These are phyloP conservation scores for Aspergillus ostianus DNA, from an alignment of 495 filamentous ascomycete genomes.

Conservation along the genomic window DNA sequence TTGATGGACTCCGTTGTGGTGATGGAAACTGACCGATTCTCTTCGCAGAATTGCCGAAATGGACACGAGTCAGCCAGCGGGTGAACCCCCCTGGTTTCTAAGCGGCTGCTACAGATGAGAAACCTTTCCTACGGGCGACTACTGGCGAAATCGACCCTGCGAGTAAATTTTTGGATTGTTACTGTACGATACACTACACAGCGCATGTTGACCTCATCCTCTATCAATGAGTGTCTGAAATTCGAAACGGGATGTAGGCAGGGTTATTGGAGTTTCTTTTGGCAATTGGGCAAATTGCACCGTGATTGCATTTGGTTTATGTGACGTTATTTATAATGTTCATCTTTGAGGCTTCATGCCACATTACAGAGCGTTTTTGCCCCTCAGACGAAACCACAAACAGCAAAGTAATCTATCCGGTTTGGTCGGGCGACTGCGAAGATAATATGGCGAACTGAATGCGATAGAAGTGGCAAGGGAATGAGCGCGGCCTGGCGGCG, in stretches of 20 bases:
- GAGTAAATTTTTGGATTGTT: constrained; percentile 10
- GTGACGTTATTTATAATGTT: constrained; percentile 26
- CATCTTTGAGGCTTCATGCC: constrained; percentile 30
- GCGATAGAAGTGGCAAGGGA: not conserved
- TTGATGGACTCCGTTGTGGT: not conserved
- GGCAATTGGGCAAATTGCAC: constrained; percentile 33
- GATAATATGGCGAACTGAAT: not conserved
- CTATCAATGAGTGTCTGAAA: constrained; percentile 3
- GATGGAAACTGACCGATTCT: not conserved
- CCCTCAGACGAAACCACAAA: constrained; percentile 10
- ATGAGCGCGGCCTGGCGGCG: not conserved
- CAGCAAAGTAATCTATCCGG: not conserved
- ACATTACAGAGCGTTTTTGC: constrained; percentile 23
- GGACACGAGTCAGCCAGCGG: constrained; percentile 90
- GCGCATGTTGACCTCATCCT: constrained; percentile 10
- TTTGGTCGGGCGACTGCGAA: not conserved
- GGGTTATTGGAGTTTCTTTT: constrained; percentile 37
- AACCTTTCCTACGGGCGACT: constrained; percentile 5
- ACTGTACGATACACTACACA: constrained; percentile 37
- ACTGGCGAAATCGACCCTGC: not conserved
- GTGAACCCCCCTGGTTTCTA: constrained; percentile 93
- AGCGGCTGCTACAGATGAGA: constrained; percentile 18
- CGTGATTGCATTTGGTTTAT: constrained; percentile 14
- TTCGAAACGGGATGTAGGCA: constrained; percentile 23
- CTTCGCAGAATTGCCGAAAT: constrained; percentile 79